Conservation (phyloP, 441 rosid species). For the Viola pubescens region DNA sequence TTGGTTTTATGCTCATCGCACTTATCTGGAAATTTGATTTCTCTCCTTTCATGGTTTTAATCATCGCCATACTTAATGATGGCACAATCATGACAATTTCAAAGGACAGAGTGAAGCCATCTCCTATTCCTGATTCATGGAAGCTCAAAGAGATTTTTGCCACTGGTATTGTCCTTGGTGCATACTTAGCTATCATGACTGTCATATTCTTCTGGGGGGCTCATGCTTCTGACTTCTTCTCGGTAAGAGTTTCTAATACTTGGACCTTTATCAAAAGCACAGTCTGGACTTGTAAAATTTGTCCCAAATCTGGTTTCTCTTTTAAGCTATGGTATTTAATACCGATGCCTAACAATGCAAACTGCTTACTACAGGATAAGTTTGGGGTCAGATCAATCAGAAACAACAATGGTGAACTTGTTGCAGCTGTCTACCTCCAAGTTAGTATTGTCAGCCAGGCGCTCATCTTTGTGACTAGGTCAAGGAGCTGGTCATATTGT, state of each 20-base stretch:
- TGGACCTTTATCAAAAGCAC: background rate
- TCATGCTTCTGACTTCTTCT: conserved; percentile 54
- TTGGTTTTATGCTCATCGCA: conserved; percentile 85
- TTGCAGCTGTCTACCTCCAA: conserved; percentile 86
- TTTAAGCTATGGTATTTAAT: no score
- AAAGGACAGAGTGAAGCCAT: conserved; percentile 86
- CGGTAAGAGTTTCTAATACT: conserved; percentile 34
- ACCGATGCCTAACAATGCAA: background rate
- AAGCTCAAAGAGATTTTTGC: conserved; percentile 81
- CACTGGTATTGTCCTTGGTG: conserved; percentile 76
- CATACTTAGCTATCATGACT: conserved; percentile 71
- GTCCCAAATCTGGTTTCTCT: no score
- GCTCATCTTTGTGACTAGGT: conserved; percentile 83
- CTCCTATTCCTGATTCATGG: conserved; percentile 91
- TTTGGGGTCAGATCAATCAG: conserved; percentile 53
- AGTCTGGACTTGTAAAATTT: background rate
- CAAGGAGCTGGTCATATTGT: conserved; percentile 78
- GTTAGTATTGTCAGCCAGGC: conserved; percentile 96
- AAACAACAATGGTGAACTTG: conserved; percentile 38
- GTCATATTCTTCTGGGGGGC: conserved; percentile 69
- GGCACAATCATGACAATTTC: conserved; percentile 98
- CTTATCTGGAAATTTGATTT: conserved; percentile 91
- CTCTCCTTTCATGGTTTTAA: conserved; percentile 91
- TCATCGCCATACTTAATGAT: conserved; percentile 83
- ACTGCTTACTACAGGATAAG: conserved; percentile 30